Evolutionary conservation across 208 protist species (phyloP).

Genomic region (Trypanosoma avium): DNA sequence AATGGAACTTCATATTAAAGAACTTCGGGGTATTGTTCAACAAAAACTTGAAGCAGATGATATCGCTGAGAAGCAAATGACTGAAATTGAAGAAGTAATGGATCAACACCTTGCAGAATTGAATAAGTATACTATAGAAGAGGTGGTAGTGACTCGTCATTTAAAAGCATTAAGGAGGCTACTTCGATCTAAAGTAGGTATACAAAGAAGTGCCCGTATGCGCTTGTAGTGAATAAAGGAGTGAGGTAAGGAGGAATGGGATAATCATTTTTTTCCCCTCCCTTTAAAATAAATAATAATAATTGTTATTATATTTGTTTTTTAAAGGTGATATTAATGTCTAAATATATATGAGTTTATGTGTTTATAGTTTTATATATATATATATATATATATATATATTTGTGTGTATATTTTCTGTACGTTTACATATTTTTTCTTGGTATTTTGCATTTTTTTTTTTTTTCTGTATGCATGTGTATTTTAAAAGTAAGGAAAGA

Average conservation of each 20-base stretch:
- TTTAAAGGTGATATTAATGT: background rate
- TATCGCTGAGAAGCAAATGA: constrained; percentile 45
- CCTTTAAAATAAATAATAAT: too few relatives aligned
- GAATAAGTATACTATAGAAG: constrained; percentile 30
- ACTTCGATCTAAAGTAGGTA: constrained; percentile 28
- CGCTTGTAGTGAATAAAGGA: background rate
- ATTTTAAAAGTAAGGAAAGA: too few relatives aligned
- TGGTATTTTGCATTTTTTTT: background rate
- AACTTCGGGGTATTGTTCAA: constrained; percentile 56
- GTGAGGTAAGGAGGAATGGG: too few relatives aligned
- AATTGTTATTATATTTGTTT: background rate
- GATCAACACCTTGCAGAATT: constrained; percentile 40
- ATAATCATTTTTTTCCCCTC: too few relatives aligned
- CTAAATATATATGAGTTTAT: background rate
- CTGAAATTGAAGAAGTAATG: constrained; percentile 45
- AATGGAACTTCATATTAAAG: constrained; percentile 36
- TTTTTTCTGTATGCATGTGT: background rate
- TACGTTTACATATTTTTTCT: too few relatives aligned
- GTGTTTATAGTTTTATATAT: background rate
- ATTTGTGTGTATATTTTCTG: too few relatives aligned
- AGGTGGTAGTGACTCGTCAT: constrained; percentile 35
- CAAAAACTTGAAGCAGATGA: constrained; percentile 57
- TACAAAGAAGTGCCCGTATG: background rate
- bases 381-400: background rate
- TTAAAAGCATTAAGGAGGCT: constrained; percentile 38